These are phyloP conservation scores for Boletellus dicymbophilus DNA, from an alignment of 1,284 basidiomycete genomes.

Conservation along the genomic window DNA sequence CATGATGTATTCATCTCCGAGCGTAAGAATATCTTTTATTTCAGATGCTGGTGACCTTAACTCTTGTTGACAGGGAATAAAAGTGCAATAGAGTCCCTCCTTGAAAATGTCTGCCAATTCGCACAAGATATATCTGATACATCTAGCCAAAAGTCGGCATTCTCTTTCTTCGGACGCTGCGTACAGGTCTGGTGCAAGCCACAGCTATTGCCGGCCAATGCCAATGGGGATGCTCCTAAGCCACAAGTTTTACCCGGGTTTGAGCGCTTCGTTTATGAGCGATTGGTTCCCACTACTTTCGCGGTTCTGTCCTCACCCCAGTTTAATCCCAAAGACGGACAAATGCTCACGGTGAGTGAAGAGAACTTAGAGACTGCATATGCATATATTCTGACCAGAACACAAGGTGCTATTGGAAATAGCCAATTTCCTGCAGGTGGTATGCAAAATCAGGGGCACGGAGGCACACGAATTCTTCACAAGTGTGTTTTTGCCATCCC, in stretches of 20 bases:
- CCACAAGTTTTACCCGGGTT: conserved; percentile 81
- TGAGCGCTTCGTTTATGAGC: conserved; percentile 91
- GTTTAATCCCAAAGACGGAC: conserved; percentile 90
- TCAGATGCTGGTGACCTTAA: conserved; percentile 10
- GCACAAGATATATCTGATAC: conserved; percentile 77
- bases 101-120: conserved; percentile 78
- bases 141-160: conserved; percentile 76
- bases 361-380: neutral
- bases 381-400: conserved; percentile 1
- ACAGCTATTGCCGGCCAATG: conserved; percentile 35
- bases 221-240: conserved; percentile 39
- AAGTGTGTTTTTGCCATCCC: conserved; percentile 82
- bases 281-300: conserved; percentile 84
- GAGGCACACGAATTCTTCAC: conserved; percentile 88
- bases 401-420: conserved; percentile 86
- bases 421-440: conserved; percentile 79
- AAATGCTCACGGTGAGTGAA: conserved; percentile 72
- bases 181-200: conserved; percentile 81
- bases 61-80: conserved; percentile 71
- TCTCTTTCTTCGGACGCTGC: conserved; percentile 79
- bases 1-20: conserved; percentile 87
- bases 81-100: conserved; percentile 66
- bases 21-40: conserved; percentile 51
- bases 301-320: conserved; percentile 76
- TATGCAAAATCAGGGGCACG: conserved; percentile 76